Evolutionary conservation across 257 asterid species (phyloP), one percentile per base, ranked within the genome.

Genomic region (Asclepias syriaca): DNA sequence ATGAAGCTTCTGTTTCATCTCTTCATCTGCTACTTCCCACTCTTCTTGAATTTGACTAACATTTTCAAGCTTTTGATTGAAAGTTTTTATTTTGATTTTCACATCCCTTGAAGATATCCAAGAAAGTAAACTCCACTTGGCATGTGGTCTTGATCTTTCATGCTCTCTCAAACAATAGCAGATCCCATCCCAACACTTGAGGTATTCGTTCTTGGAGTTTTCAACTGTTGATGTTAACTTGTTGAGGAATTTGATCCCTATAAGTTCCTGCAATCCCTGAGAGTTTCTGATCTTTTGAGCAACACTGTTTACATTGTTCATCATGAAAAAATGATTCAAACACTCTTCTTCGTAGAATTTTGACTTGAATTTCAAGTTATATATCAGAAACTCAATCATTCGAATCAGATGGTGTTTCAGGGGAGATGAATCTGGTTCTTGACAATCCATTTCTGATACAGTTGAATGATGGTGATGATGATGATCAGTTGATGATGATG

Each of bases 241-340:
- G 72, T 65, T 87, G 82, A 86, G 75, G 73, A 81, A 87, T 34
- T 76, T 72, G 75, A 85, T 89, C 72, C 90, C 93, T 14, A 89
- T 84, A 89, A 91, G 80, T 78, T 89, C 96, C 82, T 87, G 84
- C 81, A 87, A 68, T 71, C 84, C 87, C 0, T 87, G 87, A 0
- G 93, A 86, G 64, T 87, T 88, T 71, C 88, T 86, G 51, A 79
- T 84, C 87, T 87, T 91, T 75, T 89, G 84, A 66, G 81, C 88
- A 66, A 91, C 88, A 34, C 85, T 87, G 74, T 91, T 92, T 63
- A 89, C 88, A 66, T 91, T 91, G 72, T 91, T 91, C 97, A 89
- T 91, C 83, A 87, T 89, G 71, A 91, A 91, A 51, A 91, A 72
- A 82, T 85, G 95, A 59, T 86, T 77, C 77, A 91, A 74, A 32